These are phyloP conservation scores for Osmozyma mogii DNA, from an alignment of 805 yeast genomes.

Conservation along the genomic window DNA sequence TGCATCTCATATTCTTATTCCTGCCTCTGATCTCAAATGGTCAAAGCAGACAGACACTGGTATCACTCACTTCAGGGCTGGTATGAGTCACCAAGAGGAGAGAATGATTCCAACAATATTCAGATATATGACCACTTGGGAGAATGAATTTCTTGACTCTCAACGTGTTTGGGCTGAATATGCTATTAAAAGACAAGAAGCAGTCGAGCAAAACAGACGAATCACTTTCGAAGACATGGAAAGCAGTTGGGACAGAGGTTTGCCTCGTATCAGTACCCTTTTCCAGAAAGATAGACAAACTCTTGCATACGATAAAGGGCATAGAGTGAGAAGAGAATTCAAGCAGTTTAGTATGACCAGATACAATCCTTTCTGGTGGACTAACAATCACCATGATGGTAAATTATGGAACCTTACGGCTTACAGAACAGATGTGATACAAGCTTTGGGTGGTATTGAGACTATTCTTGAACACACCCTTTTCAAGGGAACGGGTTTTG, in stretches of 20 bases:
- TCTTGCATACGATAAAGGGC: conserved; percentile 90
- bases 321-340: conserved; percentile 73
- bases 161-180: conserved; percentile 98
- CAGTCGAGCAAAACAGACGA: conserved; percentile 75
- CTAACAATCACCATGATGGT: conserved; percentile 88
- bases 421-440: conserved; percentile 91
- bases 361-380: conserved; percentile 95
- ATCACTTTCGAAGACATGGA: conserved; percentile 90
- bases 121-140: conserved; percentile 93
- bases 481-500: conserved; percentile 95
- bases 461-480: conserved; percentile 91
- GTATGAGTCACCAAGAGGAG: conserved; percentile 77
- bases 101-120: conserved; percentile 88
- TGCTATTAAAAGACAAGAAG: conserved; percentile 82
- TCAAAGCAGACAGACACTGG: conserved; percentile 92
- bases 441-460: conserved; percentile 95
- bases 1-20: conserved; percentile 93
- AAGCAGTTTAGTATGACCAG: conserved; percentile 64
- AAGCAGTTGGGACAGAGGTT: conserved; percentile 92
- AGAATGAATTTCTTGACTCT: conserved; percentile 87
- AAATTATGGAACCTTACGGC: conserved; percentile 89
- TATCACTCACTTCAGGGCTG: conserved; percentile 87
- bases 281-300: conserved; percentile 95
- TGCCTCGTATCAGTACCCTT: conserved; percentile 90
- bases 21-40: conserved; percentile 87